Base-by-base conservation (phyloP, 2,329 filamentous ascomycete genomes). In the Myriosclerotinia duriaeana region DNA sequence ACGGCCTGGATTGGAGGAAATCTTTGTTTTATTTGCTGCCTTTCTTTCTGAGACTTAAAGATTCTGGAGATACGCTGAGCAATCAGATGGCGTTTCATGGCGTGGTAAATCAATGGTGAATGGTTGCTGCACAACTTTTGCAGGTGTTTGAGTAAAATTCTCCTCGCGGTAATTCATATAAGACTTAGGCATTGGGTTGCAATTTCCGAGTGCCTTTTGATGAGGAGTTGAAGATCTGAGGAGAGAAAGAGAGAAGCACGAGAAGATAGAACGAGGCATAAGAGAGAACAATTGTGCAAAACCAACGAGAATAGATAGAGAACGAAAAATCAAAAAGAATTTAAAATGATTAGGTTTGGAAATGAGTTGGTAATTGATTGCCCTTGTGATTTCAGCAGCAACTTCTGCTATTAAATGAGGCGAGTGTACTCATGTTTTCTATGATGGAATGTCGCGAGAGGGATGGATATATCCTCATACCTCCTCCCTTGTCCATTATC, bases 341-440 rank as follows among this genome's bases (percentile, higher is more conserved):
- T 3, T n/a, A 17, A 20, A 50, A 5, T 38, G 1, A 0, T 26
- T 6, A 22, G 3, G 14, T 0, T 5, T 8, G n/a, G 5, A 38
- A 40, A 30, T 12, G 34, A 17, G 1, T 26, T 8, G 5, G n/a
- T 50, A 3, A 60, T 50, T 3, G 1, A 60, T 50, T 3, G 2
- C 12, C 22, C 20, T 38, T 11, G 5, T 50, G 15, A 40, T 50
- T 11, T 48, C 1, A 8, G 26, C 26, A 34, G 17, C 26, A 8
- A n/a, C 40, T 34, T 5, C 55, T 46, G 3, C 22, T 48, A 20
- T 3, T 46, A 11, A 2, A 22, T 48, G 26, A 53, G 12, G 56
- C 26, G 1, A 59, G 56, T 48, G 56, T 30, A 36, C 26, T 59
- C 2, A n/a, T 48, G 20, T 36, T 22, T 14, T 2, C 14, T 48